Base-by-base conservation (phyloP, 768 basidiomycete species). In the Leccinum disarticulatum region DNA sequence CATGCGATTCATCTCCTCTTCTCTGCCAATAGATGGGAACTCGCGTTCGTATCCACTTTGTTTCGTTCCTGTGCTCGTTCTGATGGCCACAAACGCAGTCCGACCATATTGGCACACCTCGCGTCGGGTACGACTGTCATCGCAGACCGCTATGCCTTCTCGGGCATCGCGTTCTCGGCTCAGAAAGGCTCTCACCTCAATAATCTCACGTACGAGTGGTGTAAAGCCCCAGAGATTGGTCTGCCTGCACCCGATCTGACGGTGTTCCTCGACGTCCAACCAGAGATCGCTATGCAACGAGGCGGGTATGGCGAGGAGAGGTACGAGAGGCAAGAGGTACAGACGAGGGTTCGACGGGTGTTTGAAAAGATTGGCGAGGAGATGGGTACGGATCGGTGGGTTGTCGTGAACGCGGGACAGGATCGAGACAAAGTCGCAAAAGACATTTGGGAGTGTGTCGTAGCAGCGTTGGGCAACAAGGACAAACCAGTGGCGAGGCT, bases 11-110 rank as follows among this genome's bases (percentile, higher is more conserved):
- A 98, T 70, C 84, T 98, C 3, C 83, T 99, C 57, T 98, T 99
- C 79, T 88, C 93, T 48, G 97, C 95, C 2, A 99, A 99, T 70
- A 83, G 96, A 36, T 98, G 97, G 97, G 95, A 98, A 71, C 83
- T 90, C 62, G 88, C 89, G 92, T 96, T 69, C 56, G 84, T 78
- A 30, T 25, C 6, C 36, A 41, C 38, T 28, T 2, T 35, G 2
- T 46, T 14, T 22, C 19, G 10, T 15, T n/a, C n/a, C 15, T 13
- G 46, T 22, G 46, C 19, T n/a, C 46, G 13, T 38, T 13, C 38
- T 38, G 38, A 38, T 17, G 0, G 0, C 0, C 15, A 36, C 5
- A 49, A 49, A 17, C 28, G 64, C 61, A 89, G 91, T 27, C 73
- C 86, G 3, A 78, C 78, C 0, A 93, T 98, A 54, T 77, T 84